Percentiles rank a stretch among this genome's conserved stretches.
Conservation (phyloP, 2,329 filamentous ascomycete genomes). For the Bipolaris bicolor region DNA sequence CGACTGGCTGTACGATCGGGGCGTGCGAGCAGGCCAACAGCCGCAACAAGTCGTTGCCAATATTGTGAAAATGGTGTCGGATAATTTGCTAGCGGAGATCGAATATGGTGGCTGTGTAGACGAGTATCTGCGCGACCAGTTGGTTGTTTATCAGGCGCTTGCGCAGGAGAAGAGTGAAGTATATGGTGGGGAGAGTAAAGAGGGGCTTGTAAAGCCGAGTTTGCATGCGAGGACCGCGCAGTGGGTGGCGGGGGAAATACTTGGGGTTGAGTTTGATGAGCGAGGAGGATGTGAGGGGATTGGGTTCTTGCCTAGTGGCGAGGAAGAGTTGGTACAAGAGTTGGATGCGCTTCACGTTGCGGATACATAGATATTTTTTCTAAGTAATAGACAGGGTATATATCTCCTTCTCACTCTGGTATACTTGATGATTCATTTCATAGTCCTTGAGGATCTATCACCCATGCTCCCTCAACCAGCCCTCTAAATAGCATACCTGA, state of each 20-base stretch:
- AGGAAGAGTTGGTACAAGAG: background rate
- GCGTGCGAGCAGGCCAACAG: constrained; percentile 28
- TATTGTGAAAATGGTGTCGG: constrained; percentile 54
- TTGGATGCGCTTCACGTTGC: background rate
- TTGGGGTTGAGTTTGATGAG: constrained; percentile 50
- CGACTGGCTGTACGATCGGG: constrained; percentile 57
- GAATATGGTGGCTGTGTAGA: constrained; percentile 59
- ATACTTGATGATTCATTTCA: no score
- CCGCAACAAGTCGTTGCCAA: constrained; percentile 33
- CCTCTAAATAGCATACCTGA: constrained; percentile 42
- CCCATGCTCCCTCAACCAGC: background rate
- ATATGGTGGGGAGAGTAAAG: constrained; percentile 33
- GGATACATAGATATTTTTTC: background rate
- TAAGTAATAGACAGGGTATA: background rate
- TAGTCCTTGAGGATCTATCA: background rate
- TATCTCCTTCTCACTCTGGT: background rate
- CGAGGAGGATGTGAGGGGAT: constrained; percentile 48
- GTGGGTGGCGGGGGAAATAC: constrained; percentile 51
- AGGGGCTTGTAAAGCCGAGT: constrained; percentile 42
- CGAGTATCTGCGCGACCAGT: constrained; percentile 62
- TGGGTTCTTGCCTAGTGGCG: constrained; percentile 24
- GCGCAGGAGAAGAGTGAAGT: constrained; percentile 52
- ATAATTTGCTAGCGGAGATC: constrained; percentile 55
- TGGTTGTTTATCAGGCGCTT: constrained; percentile 65
- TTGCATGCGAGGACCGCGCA: constrained; percentile 55